Base-by-base conservation (phyloP, 148 eudicot genomes). In the Spergularia bocconei region DNA sequence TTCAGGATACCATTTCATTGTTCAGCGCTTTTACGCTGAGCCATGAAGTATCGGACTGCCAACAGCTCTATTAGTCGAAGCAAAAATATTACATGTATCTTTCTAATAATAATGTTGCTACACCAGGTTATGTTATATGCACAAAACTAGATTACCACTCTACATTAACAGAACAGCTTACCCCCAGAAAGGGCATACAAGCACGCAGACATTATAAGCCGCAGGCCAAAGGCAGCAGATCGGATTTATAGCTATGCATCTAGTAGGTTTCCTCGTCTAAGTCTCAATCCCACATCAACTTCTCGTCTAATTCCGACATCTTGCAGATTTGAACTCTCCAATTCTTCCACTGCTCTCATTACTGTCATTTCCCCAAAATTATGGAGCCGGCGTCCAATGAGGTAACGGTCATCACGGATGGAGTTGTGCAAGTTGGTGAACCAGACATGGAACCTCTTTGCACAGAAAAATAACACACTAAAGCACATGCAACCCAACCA, bases 361-460 rank as follows among this genome's bases (percentile, higher is more conserved):
- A 73, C 57, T 16, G 5, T 25, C 13, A 72, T 81, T 79, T 95
- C 97, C 59, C 97, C 97, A 69, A 59, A 95, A 79, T 95, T 88
- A 78, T 95, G 98, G 72, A 95, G 99, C 75, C 93, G 84, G 10
- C 99, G 96, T 16, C 99, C 99, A 38, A 95, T 79, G 75, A 95
- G 83, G 78, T 95, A 92, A 1, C 97, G 96, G 76, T 95, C 98
- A 75, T 95, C 97, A 1, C 97, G 90, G 62, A 95, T 95, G 21
- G 98, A 89, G 63, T 95, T 95, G 85, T 95, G 99, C 58, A 95
- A 92, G 78, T 95, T 95, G 67, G 97, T 95, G 89, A 95, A 90
- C 99, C 97, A 92, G 36, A 89, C 89, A 77, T 95, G 99, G 88
- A 91, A 95, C 79, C 98, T 84, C 84, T 88, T 90, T 17, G 90